Percentiles rank a stretch among this genome's conserved stretches.
These are phyloP conservation scores for Luffa aegyptiaca DNA, from an alignment of 306 rosid genomes.

Conservation along the genomic window DNA sequence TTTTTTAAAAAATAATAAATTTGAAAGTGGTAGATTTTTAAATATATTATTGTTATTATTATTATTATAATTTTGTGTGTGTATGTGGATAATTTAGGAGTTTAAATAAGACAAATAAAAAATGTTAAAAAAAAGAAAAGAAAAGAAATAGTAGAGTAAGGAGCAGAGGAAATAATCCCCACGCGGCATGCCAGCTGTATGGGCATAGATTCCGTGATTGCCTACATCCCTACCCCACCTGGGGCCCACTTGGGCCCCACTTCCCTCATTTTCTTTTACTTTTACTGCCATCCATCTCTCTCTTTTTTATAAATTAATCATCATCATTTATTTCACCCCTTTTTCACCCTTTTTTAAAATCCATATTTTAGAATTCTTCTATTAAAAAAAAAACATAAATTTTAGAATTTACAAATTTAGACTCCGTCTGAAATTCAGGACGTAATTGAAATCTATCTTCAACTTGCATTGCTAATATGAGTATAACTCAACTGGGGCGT, in stretches of 20 bases:
- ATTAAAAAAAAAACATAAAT: too few species aligned
- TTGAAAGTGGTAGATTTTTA: neutral
- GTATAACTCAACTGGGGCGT: too few species aligned
- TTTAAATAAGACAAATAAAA: slow-evolving; percentile 2
- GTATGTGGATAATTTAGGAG: neutral
- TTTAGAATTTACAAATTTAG: too few species aligned
- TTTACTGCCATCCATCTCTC: neutral
- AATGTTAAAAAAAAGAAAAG: neutral
- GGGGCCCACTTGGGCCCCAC: slow-evolving; percentile 8
- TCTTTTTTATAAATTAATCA: neutral
- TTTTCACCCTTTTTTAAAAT: too few species aligned
- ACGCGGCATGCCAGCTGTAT: slow-evolving; percentile 58
- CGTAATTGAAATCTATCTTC: too few species aligned
- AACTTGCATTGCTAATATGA: too few species aligned
- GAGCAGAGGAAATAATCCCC: slow-evolving; percentile 25
- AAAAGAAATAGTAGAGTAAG: neutral
- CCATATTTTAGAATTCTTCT: too few species aligned
- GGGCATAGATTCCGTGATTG: slow-evolving; percentile 40
- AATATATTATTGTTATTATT: neutral
- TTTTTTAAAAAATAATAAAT: neutral
- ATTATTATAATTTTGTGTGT: neutral
- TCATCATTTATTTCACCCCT: neutral
- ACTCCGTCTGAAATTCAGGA: too few species aligned
- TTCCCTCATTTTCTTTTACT: neutral
- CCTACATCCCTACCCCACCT: slow-evolving; percentile 18